phyloP scores from a whole-genome alignment of 257 asterid species.

The Nicotiana obtusifolia region DNA sequence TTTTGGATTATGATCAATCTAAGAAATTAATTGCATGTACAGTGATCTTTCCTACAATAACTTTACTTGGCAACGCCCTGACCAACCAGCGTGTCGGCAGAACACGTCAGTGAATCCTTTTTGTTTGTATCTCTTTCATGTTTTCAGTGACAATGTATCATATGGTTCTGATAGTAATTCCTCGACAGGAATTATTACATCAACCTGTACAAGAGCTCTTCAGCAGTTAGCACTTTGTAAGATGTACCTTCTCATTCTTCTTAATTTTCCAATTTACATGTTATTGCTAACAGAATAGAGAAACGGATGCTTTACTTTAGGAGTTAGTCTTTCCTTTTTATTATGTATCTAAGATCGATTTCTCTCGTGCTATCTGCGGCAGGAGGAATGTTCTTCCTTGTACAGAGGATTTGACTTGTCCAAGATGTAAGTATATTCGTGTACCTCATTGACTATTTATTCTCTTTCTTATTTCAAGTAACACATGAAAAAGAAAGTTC shows the following conservation, averaged over 20 bases:
- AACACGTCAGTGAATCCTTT: conserved; percentile 40
- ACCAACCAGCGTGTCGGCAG: conserved; percentile 55
- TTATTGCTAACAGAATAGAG: neutral
- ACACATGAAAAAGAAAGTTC: neutral
- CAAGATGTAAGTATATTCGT: conserved; percentile 27
- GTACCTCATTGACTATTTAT: neutral
- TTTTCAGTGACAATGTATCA: neutral
- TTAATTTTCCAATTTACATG: neutral
- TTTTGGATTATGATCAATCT: neutral
- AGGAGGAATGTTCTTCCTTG: conserved; percentile 40
- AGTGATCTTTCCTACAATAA: conserved; percentile 92
- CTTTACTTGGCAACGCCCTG: conserved; percentile 72
- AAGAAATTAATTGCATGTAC: conserved; percentile 17
- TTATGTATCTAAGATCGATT: conserved; percentile 18
- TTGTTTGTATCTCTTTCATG: conserved; percentile 1
- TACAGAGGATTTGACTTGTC: conserved; percentile 29
- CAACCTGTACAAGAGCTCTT: conserved; percentile 72
- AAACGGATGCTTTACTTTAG: neutral
- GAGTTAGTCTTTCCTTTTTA: neutral
- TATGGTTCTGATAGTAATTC: neutral
- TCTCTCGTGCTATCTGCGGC: conserved; percentile 11
- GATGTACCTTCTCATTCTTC: conserved; percentile 18
- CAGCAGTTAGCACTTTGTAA: conserved; percentile 48
- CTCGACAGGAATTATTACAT: conserved; percentile 47
- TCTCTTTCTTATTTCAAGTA: neutral